phyloP scores from a whole-genome alignment of 2,329 filamentous ascomycete species.

The Lecanosticta acicola region DNA sequence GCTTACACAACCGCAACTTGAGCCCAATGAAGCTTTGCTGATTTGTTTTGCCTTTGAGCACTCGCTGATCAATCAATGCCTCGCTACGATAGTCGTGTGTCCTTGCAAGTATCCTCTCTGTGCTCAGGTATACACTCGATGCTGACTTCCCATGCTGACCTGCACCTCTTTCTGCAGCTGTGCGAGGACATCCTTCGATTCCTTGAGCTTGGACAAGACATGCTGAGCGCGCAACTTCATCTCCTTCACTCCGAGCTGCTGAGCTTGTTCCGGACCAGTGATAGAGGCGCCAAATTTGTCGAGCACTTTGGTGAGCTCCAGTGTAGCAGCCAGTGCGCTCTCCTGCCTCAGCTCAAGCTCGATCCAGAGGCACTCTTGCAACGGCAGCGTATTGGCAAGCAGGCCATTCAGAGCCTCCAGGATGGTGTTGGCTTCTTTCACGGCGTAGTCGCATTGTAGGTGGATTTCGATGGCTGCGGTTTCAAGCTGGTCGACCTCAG shows the following conservation, averaged over 20 bases:
- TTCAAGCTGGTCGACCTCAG: background rate
- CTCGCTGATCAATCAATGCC: too few species aligned
- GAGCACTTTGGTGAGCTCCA: slow-evolving; percentile 5
- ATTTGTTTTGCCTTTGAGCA: too few species aligned
- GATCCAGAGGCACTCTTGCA: slow-evolving; percentile 1
- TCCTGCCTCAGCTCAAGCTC: slow-evolving; percentile 9
- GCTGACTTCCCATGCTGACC: background rate
- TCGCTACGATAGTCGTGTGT: too few species aligned
- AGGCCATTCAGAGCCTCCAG: slow-evolving; percentile 9
- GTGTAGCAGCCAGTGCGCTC: slow-evolving; percentile 6
- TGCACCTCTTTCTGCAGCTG: background rate
- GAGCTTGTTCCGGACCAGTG: background rate
- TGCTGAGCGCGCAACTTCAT: slow-evolving; percentile 3
- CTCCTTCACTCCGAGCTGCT: slow-evolving; percentile 4
- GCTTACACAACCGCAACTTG: too few species aligned
- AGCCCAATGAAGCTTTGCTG: too few species aligned
- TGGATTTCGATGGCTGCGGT: slow-evolving; percentile 7
- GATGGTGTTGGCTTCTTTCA: slow-evolving; percentile 8
- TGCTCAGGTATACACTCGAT: too few species aligned
- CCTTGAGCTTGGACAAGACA: background rate
- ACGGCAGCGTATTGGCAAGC: background rate
- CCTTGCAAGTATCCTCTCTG: too few species aligned
- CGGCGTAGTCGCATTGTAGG: slow-evolving; percentile 9
- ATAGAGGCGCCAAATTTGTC: background rate
- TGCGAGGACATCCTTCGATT: background rate